Evolutionary conservation across 2,329 filamentous ascomycete genomes (phyloP), one percentile per base, ranked within the genome.

Genomic region (Arthroderma sp.): DNA sequence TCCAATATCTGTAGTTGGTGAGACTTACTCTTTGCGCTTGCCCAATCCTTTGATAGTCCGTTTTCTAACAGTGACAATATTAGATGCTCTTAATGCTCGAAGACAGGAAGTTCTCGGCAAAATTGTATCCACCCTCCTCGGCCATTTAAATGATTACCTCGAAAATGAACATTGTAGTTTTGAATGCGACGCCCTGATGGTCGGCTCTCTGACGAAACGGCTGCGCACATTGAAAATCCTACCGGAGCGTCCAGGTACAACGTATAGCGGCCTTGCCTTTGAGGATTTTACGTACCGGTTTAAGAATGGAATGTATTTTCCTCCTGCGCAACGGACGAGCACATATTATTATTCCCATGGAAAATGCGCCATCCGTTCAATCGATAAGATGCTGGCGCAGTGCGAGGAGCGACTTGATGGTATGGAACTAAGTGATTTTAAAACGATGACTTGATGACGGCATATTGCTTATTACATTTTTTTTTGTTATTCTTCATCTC

Each of bases 81-180:
- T 43, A 49, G 49, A 52, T 31, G 33, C 43, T 31, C 49, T 49
- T 7, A 50, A 51, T 45, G 40, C 4, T n/a, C 45, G 46, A 37
- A 43, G 50, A 36, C 30, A 45, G 31, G 45, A 50, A 36, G 45
- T 43, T 34, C 44, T 52, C 11, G 11, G 32, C 28, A 40, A 40
- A 5, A 48, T 52, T 11, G 29, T 50, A 7, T 45, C 43, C 4
- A 45, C 44, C n/a, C 47, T 52, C 28, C 46, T 47, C 10, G 37
- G 29, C n/a, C 49, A 51, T 30, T 34, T 49, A 2, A 42, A 48
- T 36, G 50, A 52, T 9, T 50, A 51, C 28, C 44, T 44, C 3
- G 43, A 52, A 9, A 50, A 48, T 29, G 50, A 52, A 31, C 50
- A 49, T 31, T 52, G 50, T 38, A 49, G 46, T 36, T 51, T 51